These are phyloP conservation scores for Verbascum thapsus DNA, from an alignment of 257 asterid species.

Conservation along the genomic window DNA sequence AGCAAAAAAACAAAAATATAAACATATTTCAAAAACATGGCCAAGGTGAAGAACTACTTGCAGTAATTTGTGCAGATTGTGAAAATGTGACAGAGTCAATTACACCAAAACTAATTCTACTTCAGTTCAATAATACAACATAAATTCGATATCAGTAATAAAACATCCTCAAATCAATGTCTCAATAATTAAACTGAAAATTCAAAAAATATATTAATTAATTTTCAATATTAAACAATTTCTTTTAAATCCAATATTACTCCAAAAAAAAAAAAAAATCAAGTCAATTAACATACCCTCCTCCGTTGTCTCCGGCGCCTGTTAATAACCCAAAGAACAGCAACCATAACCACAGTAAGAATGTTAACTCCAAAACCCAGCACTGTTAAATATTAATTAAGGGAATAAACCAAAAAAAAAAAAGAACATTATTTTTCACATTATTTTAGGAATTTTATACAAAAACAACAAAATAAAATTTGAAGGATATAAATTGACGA, in stretches of 20 bases:
- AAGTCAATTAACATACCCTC: conserved; percentile 44
- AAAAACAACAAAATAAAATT: background rate
- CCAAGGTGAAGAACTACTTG: background rate
- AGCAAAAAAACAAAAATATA: background rate
- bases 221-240: background rate
- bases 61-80: background rate
- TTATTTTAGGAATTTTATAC: conserved; percentile 9
- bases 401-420: conserved; percentile 31
- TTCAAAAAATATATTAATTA: conserved; percentile 11
- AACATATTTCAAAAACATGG: background rate
- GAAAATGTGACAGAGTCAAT: background rate
- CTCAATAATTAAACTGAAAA: conserved; percentile 15
- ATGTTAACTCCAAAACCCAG: conserved; percentile 73
- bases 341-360: conserved; percentile 47
- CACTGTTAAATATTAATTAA: conserved; percentile 58
- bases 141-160: background rate
- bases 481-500: conserved; percentile 77
- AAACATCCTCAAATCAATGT: background rate
- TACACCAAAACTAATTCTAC: background rate
- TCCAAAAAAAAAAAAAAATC: conserved; percentile 1
- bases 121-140: background rate
- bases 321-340: conserved; percentile 42
- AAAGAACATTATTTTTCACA: background rate
- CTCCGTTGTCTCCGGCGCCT: conserved; percentile 42
- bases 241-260: background rate